Base-by-base conservation (phyloP, 2,329 filamentous ascomycete species). In the Ophiostoma fasciatum region DNA sequence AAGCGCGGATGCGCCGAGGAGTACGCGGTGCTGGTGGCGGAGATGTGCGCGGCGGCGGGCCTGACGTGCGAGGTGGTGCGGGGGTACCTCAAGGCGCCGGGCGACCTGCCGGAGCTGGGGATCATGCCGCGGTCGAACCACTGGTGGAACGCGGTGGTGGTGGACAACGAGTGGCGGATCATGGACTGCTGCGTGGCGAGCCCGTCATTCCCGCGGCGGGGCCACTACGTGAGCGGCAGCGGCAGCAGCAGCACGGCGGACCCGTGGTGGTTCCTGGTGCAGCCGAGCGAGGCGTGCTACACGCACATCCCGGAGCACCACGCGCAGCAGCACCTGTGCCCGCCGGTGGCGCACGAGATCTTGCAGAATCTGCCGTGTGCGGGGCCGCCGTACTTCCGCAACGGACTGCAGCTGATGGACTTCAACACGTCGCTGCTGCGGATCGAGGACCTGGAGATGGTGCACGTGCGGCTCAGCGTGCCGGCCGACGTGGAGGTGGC, bases 81-180 rank as follows among this genome's bases (percentile, higher is more conserved):
- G 41, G 90, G 90, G 1, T 96, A 90, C 51, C 71, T 98, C 38
- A 98, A 98, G 55, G 68, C 72, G 1, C 90, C 90, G 0, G 88
- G 88, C 1, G 90, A 96, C 49, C 62, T 78, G 7, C 64, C 80
- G 2, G 87, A 96, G 48, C 64, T 85, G 29, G 82, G 81, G 42
- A 78, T 79, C 39, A 74, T 88, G 54, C 82, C 83, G n/a, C 74
- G 78, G 21, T 71, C 88, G 0, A 98, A 98, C 50, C 90, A 98
- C 58, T 96, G 82, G 76, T 98, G 90, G 90, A 98, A 98, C 48
- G 78, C 84, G 1, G 83, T 96, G 14, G 62, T 94, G 25, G 77
- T 94, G 8, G 90, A 98, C 54, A 79, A 82, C 17, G 85, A 94
- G 58, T 98, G 90, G 90, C 80, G 90, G 34, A 81, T 96, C 45